These are phyloP conservation scores for Eucalyptus camaldulensis DNA, from an alignment of 345 rosid species.

Conservation along the genomic window DNA sequence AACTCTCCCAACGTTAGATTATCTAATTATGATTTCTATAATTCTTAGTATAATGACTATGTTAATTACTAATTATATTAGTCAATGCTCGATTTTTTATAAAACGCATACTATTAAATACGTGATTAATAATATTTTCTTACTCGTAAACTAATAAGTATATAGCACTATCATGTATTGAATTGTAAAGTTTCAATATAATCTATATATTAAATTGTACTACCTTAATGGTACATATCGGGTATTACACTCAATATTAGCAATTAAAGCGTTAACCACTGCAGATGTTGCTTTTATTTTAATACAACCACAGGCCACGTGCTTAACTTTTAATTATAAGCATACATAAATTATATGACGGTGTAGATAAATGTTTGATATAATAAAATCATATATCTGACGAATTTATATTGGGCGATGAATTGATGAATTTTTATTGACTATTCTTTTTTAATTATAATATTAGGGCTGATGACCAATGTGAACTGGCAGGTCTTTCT, in stretches of 20 bases:
- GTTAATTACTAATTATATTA: background rate
- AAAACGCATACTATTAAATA: background rate
- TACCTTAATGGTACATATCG: background rate
- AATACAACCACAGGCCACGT: background rate
- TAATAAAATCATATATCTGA: background rate
- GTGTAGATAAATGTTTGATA: background rate
- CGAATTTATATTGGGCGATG: background rate
- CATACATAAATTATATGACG: background rate
- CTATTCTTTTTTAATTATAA: background rate
- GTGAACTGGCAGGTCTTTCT: slow-evolving; percentile 50
- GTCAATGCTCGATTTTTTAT: background rate
- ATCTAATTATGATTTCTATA: background rate
- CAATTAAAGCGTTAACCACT: background rate
- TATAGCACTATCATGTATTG: background rate
- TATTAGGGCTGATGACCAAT: background rate
- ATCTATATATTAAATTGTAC: background rate
- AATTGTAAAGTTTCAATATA: background rate
- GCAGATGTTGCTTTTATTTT: background rate
- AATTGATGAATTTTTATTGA: background rate
- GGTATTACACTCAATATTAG: background rate
- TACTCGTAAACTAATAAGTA: background rate
- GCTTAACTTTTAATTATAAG: background rate
- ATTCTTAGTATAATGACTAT: background rate
- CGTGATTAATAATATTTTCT: background rate
- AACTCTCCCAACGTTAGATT: background rate